Conservation (phyloP, 2,329 filamentous ascomycete genomes). For the Pseudogymnoascus sp. region DNA sequence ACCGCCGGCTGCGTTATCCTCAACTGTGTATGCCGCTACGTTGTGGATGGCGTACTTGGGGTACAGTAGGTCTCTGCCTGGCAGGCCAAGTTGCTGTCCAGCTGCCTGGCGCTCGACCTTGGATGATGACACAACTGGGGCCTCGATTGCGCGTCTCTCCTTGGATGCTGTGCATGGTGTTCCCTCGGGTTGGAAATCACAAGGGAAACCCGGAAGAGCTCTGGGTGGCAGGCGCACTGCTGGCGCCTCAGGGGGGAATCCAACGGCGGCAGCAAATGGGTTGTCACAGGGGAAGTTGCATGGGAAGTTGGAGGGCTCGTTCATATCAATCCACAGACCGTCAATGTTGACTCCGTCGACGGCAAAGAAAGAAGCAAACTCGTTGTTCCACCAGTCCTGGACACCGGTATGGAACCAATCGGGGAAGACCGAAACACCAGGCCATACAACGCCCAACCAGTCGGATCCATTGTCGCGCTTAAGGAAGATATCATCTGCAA, state of each 20-base stretch:
- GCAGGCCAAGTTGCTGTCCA: constrained; percentile 49
- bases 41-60: constrained; percentile 63
- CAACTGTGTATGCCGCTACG: constrained; percentile 44
- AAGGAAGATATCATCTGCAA: constrained; percentile 43
- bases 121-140: neutral
- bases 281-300: constrained; percentile 52
- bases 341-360: constrained; percentile 66
- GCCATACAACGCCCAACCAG: constrained; percentile 67
- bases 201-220: constrained; percentile 62
- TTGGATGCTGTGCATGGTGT: constrained; percentile 31
- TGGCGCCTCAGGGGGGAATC: constrained; percentile 55
- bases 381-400: constrained; percentile 61
- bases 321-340: constrained; percentile 72
- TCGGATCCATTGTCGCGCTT: constrained; percentile 49
- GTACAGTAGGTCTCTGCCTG: constrained; percentile 56
- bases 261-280: constrained; percentile 34
- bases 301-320: constrained; percentile 46
- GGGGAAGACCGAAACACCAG: constrained; percentile 64
- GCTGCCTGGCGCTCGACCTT: constrained; percentile 19
- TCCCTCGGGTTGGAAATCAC: constrained; percentile 56
- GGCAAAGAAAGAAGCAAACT: constrained; percentile 62
- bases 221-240: constrained; percentile 58
- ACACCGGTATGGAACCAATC: constrained; percentile 69
- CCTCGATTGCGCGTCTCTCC: constrained; percentile 20
- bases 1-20: constrained; percentile 39